Percentiles rank a stretch among this genome's conserved stretches.
Evolutionary conservation across 306 rosid species (phyloP).

Genomic region (Quercus wislizeni): DNA sequence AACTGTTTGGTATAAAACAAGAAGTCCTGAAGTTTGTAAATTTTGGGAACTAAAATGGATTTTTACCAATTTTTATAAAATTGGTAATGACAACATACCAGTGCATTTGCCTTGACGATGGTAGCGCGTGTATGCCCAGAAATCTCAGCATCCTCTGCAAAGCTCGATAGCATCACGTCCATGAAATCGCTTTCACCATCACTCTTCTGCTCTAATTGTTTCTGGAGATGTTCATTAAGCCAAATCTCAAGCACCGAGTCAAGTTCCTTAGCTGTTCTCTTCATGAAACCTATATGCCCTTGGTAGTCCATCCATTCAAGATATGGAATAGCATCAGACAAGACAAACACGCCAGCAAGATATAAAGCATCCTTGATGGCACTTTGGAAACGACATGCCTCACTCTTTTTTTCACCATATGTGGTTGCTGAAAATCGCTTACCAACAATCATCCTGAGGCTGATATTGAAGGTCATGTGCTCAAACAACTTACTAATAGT

Average conservation of each 20-base stretch:
- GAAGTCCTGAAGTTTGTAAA: too few relatives aligned
- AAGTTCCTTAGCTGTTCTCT: constrained; percentile 20
- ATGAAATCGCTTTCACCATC: constrained; percentile 7
- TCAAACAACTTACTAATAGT: constrained; percentile 21
- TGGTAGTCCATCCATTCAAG: constrained; percentile 25
- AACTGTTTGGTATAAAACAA: too few relatives aligned
- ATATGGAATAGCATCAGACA: constrained; percentile 39
- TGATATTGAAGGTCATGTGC: constrained; percentile 20
- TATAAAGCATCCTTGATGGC: constrained; percentile 13
- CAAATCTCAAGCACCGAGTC: constrained; percentile 23
- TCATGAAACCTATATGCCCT: constrained; percentile 28
- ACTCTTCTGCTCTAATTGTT: not conserved
- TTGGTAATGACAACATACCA: not conserved
- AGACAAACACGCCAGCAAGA: constrained; percentile 22
- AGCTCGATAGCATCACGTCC: constrained; percentile 18
- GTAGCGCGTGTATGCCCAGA: constrained; percentile 16
- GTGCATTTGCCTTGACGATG: constrained; percentile 27
- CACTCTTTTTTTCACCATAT: not conserved
- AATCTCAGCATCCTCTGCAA: not conserved
- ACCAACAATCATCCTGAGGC: constrained; percentile 19
- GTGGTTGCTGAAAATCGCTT: constrained; percentile 10
- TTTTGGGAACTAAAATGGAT: too few relatives aligned
- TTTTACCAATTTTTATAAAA: too few relatives aligned
- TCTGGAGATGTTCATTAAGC: constrained; percentile 27
- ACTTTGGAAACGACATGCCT: constrained; percentile 1